phyloP scores from a whole-genome alignment of 2,329 filamentous ascomycete species.

The Colletotrichum gigasporum region DNA sequence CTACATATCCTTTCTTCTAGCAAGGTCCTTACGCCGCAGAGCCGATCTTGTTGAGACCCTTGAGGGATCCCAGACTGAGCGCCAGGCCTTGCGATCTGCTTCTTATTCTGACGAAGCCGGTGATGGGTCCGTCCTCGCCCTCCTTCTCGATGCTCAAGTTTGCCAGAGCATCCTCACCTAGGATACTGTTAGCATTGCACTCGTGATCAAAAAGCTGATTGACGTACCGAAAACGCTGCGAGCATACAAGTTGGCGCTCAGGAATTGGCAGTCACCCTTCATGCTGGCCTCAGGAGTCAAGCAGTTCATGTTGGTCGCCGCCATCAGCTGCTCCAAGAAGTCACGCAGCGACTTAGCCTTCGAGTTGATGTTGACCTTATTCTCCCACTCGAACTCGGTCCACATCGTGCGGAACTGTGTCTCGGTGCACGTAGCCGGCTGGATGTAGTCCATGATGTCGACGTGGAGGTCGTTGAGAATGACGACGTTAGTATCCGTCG shows the following conservation, averaged over 20 bases:
- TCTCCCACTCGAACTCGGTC: conserved; percentile 99
- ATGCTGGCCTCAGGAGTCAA: conserved; percentile 95
- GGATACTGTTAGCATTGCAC: conserved; percentile 35
- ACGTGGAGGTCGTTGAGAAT: conserved; percentile 98
- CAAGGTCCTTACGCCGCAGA: conserved; percentile 44
- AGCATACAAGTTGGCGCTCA: conserved; percentile 96
- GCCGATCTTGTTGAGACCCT: conserved; percentile 88
- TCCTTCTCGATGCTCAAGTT: conserved; percentile 99
- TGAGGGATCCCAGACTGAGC: conserved; percentile 90
- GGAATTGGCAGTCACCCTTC: conserved; percentile 97
- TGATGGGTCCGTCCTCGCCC: conserved; percentile 92
- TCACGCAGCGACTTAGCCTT: conserved; percentile 92
- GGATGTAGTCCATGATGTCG: conserved; percentile 99
- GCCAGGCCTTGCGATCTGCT: conserved; percentile 96
- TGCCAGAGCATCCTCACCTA: conserved; percentile 97
- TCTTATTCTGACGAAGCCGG: conserved; percentile 96
- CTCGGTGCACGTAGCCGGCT: conserved; percentile 94
- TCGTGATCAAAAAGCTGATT: conserved; percentile 9
- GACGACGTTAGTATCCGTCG: conserved; percentile 93
- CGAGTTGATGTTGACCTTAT: conserved; percentile 99
- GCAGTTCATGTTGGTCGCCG: conserved; percentile 98
- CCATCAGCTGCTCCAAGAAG: conserved; percentile 95
- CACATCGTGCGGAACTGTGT: conserved; percentile 99
- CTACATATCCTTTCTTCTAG: neutral
- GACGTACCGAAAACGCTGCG: conserved; percentile 96